phyloP scores from a whole-genome alignment of 2,329 filamentous ascomycete species.

The Claviceps sp. region DNA sequence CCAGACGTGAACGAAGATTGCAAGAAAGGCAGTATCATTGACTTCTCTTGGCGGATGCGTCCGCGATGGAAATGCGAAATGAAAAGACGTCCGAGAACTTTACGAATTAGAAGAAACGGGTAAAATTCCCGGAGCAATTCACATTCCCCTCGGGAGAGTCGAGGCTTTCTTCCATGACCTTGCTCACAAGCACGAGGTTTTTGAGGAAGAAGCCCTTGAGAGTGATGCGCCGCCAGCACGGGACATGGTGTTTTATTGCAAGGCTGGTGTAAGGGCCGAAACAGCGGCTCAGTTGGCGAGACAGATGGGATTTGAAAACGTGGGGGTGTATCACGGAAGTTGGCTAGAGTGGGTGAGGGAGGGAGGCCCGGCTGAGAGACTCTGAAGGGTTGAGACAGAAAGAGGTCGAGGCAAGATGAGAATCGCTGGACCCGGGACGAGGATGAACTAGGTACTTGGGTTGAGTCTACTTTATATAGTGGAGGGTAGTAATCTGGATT shows the following conservation, averaged over 20 bases:
- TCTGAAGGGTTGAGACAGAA: slow-evolving; percentile 6
- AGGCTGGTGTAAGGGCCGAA: slow-evolving; percentile 70
- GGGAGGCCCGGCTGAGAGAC: slow-evolving; percentile 42
- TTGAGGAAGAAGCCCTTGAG: slow-evolving; percentile 67
- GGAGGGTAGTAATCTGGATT: too few relatives aligned
- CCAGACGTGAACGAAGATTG: neutral
- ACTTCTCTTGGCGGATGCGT: neutral
- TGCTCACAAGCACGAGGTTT: too few relatives aligned
- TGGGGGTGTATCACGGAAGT: slow-evolving; percentile 61
- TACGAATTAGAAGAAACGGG: slow-evolving; percentile 49
- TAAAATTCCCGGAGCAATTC: slow-evolving; percentile 67
- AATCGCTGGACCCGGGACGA: neutral
- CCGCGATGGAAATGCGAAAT: too few relatives aligned
- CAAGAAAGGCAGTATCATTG: neutral
- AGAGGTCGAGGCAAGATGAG: too few relatives aligned
- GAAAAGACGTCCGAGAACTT: slow-evolving; percentile 58
- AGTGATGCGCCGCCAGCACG: slow-evolving; percentile 55
- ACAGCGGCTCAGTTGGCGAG: slow-evolving; percentile 66
- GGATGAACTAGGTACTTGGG: neutral
- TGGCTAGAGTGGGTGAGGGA: slow-evolving; percentile 72
- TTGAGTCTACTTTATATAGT: too few relatives aligned
- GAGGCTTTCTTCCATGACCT: slow-evolving; percentile 68
- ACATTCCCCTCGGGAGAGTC: slow-evolving; percentile 65
- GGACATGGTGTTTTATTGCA: slow-evolving; percentile 79
- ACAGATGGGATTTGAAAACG: slow-evolving; percentile 59